Evolutionary conservation across 257 asterid species (phyloP), one percentile per base, ranked within the genome.

Genomic region (Scutellaria baicalensis): DNA sequence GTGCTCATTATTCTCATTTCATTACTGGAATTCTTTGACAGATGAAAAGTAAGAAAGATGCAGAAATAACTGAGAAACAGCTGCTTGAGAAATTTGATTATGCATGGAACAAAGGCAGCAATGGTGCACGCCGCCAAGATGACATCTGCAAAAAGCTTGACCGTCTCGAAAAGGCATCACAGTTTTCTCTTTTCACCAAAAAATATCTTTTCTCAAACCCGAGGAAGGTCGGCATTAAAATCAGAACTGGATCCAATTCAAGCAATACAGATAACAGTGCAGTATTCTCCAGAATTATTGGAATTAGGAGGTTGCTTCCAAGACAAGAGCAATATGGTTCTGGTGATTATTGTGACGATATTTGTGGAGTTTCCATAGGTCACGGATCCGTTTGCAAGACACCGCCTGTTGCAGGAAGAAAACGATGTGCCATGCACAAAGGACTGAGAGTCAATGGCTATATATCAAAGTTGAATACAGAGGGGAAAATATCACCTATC

Each of bases 91-190:
- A 20, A 48, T 93, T 91, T 76, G 96, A 93, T 70, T 93, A 91
- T 69, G 96, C 97, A 9, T 93, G 97, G 96, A 93, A 93, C 87
- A 91, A 79, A 75, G 96, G 83, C 42, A 81, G 86, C 70, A 93
- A 93, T 48, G 95, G 93, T 16, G 65, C 68, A 55, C 96, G 99
- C 39, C 95, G 97, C 50, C 85, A 63, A 35, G 76, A 80, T 63
- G 96, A 86, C 65, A 80, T 91, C 77, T 63, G 60, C 78, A 75
- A 51, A 58, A 83, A 80, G 71, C 75, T 89, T 12, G 82, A 82
- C 16, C 67, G 66, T 36, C 75, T 14, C 49, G 82, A 71, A 64
- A 85, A 75, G 65, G 74, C 74, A 21, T 75, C 86, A 52, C 80
- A 21, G 57, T 80, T 85, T 56, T 77, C 84, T 70, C 78, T 57